Evolutionary conservation across 2,329 filamentous ascomycete species (phyloP).

Genomic region (Zelopaecilomyces penicillatus): DNA sequence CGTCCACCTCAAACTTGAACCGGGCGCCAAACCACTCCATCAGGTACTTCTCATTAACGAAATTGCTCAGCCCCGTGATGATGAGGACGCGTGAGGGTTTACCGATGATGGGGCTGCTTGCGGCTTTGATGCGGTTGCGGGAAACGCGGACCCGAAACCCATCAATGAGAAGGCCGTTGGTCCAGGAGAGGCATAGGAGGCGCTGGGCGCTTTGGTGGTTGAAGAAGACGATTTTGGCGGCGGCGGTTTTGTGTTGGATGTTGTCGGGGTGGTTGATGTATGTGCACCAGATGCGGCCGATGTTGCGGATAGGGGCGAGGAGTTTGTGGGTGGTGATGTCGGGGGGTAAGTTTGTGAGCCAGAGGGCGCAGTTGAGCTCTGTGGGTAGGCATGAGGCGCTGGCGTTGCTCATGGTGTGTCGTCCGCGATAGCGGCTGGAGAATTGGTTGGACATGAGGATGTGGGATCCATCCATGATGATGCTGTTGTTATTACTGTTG

Average conservation of each 20-base stretch:
- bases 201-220: conserved; percentile 28
- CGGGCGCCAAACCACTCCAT: conserved; percentile 31
- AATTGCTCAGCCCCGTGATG: conserved; percentile 34
- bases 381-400: conserved; percentile 22
- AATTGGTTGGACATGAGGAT: conserved; percentile 13
- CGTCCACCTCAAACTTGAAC: conserved; percentile 41
- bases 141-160: conserved; percentile 29
- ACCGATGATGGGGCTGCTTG: conserved; percentile 15
- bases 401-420: conserved; percentile 27
- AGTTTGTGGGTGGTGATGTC: conserved; percentile 34
- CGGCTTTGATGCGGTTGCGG: conserved; percentile 41
- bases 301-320: conserved; percentile 32
- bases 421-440: conserved; percentile 28
- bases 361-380: conserved; percentile 41
- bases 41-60: conserved; percentile 37
- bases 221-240: conserved; percentile 44
- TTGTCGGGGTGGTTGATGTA: conserved; percentile 42
- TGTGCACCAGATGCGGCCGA: conserved; percentile 43
- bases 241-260: conserved; percentile 27
- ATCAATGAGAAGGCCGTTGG: conserved; percentile 27
- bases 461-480: neutral
- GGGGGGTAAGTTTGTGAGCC: conserved; percentile 43
- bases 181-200: conserved; percentile 17
- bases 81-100: conserved; percentile 40
- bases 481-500: neutral